These are phyloP conservation scores for Candida chilensis DNA, from an alignment of 805 yeast genomes.

Conservation along the genomic window DNA sequence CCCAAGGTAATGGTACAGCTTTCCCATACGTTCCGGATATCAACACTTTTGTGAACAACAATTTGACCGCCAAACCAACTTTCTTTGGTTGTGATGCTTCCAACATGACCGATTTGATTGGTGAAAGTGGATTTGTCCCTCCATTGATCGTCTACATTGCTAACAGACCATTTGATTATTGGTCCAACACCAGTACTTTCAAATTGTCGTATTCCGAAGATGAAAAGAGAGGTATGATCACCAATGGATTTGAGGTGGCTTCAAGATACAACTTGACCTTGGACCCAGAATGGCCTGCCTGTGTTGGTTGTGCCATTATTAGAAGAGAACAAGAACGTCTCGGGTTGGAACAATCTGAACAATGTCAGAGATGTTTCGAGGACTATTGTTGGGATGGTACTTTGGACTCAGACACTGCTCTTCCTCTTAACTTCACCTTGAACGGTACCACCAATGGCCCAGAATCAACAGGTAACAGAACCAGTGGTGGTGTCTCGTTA, in stretches of 20 bases:
- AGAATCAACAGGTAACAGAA: no score
- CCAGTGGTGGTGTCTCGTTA: no score
- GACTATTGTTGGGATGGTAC: conserved; percentile 72
- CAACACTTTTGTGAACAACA: conserved; percentile 46
- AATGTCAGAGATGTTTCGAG: conserved; percentile 64
- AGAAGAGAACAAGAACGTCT: conserved; percentile 70
- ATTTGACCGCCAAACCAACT: conserved; percentile 60
- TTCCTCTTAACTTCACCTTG: conserved; percentile 15
- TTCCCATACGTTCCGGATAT: conserved; percentile 79
- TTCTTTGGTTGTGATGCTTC: conserved; percentile 77
- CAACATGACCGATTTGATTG: conserved; percentile 44
- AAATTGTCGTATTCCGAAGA: conserved; percentile 51
- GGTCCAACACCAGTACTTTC: conserved; percentile 68
- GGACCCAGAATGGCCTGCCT: conserved; percentile 60
- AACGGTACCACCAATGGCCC: conserved; percentile 17
- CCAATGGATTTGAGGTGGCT: conserved; percentile 68
- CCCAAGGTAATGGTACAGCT: conserved; percentile 46
- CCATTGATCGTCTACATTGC: conserved; percentile 77
- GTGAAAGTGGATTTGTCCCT: conserved; percentile 35
- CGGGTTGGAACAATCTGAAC: conserved; percentile 49
- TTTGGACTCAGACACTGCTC: conserved; percentile 7
- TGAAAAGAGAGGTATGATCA: conserved; percentile 50
- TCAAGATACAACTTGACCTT: conserved; percentile 59
- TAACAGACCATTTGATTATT: conserved; percentile 55
- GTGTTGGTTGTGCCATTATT: conserved; percentile 77